Evolutionary conservation across 805 yeast species (phyloP).

Genomic region (Zygoascus bituminiphila): DNA sequence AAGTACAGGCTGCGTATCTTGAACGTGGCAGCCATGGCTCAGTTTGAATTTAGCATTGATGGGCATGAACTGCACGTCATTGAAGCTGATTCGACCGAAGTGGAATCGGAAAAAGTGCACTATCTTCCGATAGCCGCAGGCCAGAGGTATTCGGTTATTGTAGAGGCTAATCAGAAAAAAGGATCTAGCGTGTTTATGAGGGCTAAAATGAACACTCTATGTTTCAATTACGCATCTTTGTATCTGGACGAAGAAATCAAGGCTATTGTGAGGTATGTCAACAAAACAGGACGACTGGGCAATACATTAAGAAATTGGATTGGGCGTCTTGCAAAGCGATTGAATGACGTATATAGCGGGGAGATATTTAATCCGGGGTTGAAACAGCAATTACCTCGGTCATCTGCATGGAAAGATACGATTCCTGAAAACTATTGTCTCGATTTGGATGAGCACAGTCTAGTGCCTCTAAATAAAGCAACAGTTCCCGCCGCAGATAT

Average conservation of each 20-base stretch:
- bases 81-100: slow-evolving; percentile 28
- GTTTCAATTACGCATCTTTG: slow-evolving; percentile 40
- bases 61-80: slow-evolving; percentile 21
- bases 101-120: slow-evolving; percentile 17
- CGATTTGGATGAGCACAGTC: slow-evolving; percentile 7
- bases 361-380: not conserved
- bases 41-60: slow-evolving; percentile 24
- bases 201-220: slow-evolving; percentile 42
- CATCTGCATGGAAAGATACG: slow-evolving; percentile 16
- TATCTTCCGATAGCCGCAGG: slow-evolving; percentile 49
- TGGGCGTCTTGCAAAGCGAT: not conserved
- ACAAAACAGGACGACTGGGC: not conserved
- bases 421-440: slow-evolving; percentile 7
- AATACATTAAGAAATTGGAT: not conserved
- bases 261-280: slow-evolving; percentile 35
- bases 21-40: slow-evolving; percentile 27
- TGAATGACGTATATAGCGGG: not conserved
- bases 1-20: slow-evolving; percentile 19
- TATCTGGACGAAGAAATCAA: slow-evolving; percentile 37
- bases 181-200: slow-evolving; percentile 7
- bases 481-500: slow-evolving; percentile 14
- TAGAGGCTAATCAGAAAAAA: slow-evolving; percentile 29
- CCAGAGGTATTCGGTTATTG: slow-evolving; percentile 65
- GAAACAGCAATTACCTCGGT: slow-evolving; percentile 28
- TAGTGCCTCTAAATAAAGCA: slow-evolving; percentile 6